A percentile compares a stretch with the other conserved stretches of the same genome.
Evolutionary conservation across 192 early-diverging fungal species (phyloP).

Genomic region (Backusella luteola): DNA sequence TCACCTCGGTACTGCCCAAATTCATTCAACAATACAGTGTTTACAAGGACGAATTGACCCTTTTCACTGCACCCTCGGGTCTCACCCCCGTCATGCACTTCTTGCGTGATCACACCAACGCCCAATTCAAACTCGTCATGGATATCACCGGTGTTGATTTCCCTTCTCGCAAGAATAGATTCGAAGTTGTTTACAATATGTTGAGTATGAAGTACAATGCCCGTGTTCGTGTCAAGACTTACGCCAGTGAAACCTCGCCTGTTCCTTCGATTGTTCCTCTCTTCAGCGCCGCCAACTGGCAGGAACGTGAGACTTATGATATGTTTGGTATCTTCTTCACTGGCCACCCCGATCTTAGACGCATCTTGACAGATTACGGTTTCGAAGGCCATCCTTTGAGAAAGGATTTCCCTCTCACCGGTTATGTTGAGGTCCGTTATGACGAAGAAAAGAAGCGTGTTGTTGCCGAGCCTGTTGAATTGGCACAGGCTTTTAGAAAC

Average conservation of each 20-base stretch:
- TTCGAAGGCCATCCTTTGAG: conserved; percentile 94
- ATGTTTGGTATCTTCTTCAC: conserved; percentile 98
- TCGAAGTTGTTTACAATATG: conserved; percentile 96
- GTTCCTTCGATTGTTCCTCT: conserved; percentile 85
- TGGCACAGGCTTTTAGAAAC: conserved; percentile 94
- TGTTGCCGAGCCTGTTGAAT: conserved; percentile 92
- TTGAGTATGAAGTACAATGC: conserved; percentile 85
- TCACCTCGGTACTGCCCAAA: conserved; percentile 85
- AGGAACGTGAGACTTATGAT: conserved; percentile 97
- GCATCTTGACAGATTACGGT: conserved; percentile 98
- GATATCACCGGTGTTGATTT: conserved; percentile 93
- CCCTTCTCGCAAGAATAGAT: conserved; percentile 88
- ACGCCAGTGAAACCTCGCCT: conserved; percentile 85
- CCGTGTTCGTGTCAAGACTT: conserved; percentile 97
- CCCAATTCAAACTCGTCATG: conserved; percentile 89
- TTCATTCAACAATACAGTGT: conserved; percentile 96
- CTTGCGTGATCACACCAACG: conserved; percentile 87
- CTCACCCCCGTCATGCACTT: conserved; percentile 82
- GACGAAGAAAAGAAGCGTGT: conserved; percentile 99
- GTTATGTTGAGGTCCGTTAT: conserved; percentile 98
- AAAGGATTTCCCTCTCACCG: conserved; percentile 98
- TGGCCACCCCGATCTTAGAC: conserved; percentile 92
- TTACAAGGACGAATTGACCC: conserved; percentile 95
- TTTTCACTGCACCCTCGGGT: conserved; percentile 86
- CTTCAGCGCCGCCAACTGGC: conserved; percentile 91